phyloP scores from a whole-genome alignment of 2,329 filamentous ascomycete genomes.

The Nannizziopsis arthrosporioides region DNA sequence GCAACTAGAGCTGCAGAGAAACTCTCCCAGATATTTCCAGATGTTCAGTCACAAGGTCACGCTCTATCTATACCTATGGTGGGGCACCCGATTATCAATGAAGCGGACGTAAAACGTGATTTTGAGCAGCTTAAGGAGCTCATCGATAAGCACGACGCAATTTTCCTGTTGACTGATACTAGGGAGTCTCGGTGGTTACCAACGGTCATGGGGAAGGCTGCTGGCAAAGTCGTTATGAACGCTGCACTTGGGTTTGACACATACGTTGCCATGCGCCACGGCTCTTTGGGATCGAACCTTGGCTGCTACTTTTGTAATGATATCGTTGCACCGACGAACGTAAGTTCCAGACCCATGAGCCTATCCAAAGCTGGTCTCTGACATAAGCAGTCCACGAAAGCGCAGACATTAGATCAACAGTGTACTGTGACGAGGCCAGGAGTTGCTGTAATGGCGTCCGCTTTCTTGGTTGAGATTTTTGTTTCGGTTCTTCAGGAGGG shows the following conservation, averaged over 20 bases:
- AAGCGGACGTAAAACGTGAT: conserved; percentile 56
- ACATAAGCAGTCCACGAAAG: conserved; percentile 59
- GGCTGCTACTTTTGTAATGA: conserved; percentile 99
- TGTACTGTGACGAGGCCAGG: conserved; percentile 94
- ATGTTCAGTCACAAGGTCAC: conserved; percentile 69
- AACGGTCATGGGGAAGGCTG: conserved; percentile 87
- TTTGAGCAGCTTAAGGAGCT: conserved; percentile 64
- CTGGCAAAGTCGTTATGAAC: conserved; percentile 91
- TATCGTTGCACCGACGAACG: conserved; percentile 85
- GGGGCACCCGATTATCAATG: conserved; percentile 73
- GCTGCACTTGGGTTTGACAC: conserved; percentile 93
- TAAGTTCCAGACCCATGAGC: conserved; percentile 41
- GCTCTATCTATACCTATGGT: conserved; percentile 87
- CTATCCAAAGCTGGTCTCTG: conserved; percentile 12
- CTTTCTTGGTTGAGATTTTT: conserved; percentile 78
- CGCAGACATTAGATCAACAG: conserved; percentile 92
- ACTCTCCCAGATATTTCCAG: conserved; percentile 77
- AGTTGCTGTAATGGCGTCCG: conserved; percentile 82
- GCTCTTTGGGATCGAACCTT: conserved; percentile 57
- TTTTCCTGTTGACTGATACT: conserved; percentile 96
- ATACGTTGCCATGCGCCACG: conserved; percentile 94
- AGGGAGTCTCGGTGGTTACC: conserved; percentile 90
- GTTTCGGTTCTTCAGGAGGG: conserved; percentile 73
- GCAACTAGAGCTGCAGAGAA: conserved; percentile 69
- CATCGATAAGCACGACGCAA: conserved; percentile 73